Evolutionary conservation across 176 grass and related monocot genomes (phyloP), one percentile per base, ranked within the genome.

Genomic region (Triticum dicoccoides): DNA sequence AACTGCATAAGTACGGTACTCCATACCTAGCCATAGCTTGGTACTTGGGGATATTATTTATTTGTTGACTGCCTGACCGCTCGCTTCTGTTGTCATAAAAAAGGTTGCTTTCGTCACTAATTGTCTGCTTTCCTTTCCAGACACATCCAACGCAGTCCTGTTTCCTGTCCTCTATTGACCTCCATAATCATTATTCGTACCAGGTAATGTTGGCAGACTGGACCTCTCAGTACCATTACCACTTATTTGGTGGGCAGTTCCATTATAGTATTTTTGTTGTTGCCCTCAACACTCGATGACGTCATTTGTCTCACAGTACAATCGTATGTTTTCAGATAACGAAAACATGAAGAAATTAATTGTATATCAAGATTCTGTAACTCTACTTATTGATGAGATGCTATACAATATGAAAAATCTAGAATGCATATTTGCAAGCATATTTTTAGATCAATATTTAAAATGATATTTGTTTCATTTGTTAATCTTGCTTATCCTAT

Each of bases 161-260:
- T 86, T 99, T 99, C 89, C 78, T 99, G 79, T 99, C 97, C 84
- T 99, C 97, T 27, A 97, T 99, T 90, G 97, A 99, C 93, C 92
- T 99, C 68, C 97, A 99, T 67, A 99, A 92, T 69, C 97, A 99
- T 97, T 99, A 99, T 86, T 97, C 97, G 3, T 99, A 99, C 85
- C 97, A 99, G 94, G 97, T 99, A 76, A 89, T 75, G 39, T 80
- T 92, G 63, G 25, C 76, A 88, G 76, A 83, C 32, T 83, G 59
- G 13, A 80, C 82, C 56, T 68, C 73, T 41, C 34, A 81, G 77
- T 81, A 87, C 6, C 23, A n/a, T 65, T 81, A 35, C 56, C 74
- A 38, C 49, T 78, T 82, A 68, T 56, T 54, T 87, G 27, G 21
- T 61, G 30, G 2, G 42, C 21, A 59, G 5, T 81, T 69, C 10